phyloP scores from a whole-genome alignment of 345 rosid species.

The Eutrema heterophyllum region DNA sequence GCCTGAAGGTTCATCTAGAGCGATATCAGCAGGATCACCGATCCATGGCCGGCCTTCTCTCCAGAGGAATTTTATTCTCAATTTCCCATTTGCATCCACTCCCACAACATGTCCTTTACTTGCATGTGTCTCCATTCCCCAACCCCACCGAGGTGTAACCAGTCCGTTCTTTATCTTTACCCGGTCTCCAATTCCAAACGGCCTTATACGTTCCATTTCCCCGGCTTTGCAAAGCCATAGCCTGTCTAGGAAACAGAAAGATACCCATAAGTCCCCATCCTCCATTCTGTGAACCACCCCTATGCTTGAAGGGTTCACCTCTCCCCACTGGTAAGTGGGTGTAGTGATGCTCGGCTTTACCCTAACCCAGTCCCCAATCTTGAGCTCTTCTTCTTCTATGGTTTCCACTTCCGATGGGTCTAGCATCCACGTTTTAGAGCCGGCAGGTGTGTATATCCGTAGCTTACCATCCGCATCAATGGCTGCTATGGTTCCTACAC shows the following conservation, averaged over 20 bases:
- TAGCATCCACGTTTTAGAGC: constrained; percentile 95
- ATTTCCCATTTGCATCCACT: constrained; percentile 91
- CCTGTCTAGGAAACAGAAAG: constrained; percentile 83
- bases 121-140: constrained; percentile 99
- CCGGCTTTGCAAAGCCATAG: constrained; percentile 88
- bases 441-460: constrained; percentile 85
- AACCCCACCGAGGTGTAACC: constrained; percentile 88
- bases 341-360: constrained; percentile 59
- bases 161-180: constrained; percentile 74
- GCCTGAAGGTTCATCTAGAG: constrained; percentile 50
- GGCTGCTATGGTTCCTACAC: constrained; percentile 77
- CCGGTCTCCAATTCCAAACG: constrained; percentile 66
- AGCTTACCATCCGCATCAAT: constrained; percentile 95
- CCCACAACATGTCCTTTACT: constrained; percentile 91
- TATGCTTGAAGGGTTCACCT: constrained; percentile 78
- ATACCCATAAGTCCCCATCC: constrained; percentile 71
- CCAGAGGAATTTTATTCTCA: constrained; percentile 90
- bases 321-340: constrained; percentile 96
- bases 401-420: constrained; percentile 88
- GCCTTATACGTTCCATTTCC: constrained; percentile 79
- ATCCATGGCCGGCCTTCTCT: constrained; percentile 96
- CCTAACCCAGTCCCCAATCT: constrained; percentile 85
- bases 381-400: constrained; percentile 75
- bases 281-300: constrained; percentile 93
- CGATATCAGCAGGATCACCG: constrained; percentile 95